Conservation (phyloP, 2,329 filamentous ascomycete species). For the Cadophora gregata region DNA sequence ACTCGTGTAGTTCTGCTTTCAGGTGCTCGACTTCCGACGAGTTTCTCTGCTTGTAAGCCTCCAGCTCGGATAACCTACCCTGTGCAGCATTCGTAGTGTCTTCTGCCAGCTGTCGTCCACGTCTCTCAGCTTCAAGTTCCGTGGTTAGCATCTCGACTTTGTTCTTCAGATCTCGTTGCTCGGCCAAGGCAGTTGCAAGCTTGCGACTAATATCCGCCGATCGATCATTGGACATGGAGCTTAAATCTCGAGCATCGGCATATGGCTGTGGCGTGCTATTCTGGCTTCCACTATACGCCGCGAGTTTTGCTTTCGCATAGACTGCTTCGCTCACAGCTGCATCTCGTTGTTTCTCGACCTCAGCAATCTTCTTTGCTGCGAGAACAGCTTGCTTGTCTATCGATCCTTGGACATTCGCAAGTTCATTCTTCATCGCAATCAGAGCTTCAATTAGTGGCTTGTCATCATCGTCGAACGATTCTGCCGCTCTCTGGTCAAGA, state of each 20-base stretch:
- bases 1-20: conserved; percentile 82
- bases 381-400: conserved; percentile 87
- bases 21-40: conserved; percentile 85
- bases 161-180: conserved; percentile 81
- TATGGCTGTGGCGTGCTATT: conserved; percentile 65
- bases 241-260: conserved; percentile 62
- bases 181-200: conserved; percentile 78
- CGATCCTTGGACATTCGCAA: conserved; percentile 86
- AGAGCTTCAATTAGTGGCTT: conserved; percentile 91
- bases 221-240: conserved; percentile 64
- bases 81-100: conserved; percentile 85
- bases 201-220: conserved; percentile 79
- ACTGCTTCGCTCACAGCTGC: conserved; percentile 93
- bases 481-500: conserved; percentile 76
- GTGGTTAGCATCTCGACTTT: conserved; percentile 70
- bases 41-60: conserved; percentile 81
- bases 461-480: conserved; percentile 90
- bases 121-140: conserved; percentile 82
- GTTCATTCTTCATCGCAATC: conserved; percentile 86
- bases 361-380: conserved; percentile 88
- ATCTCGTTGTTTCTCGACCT: conserved; percentile 93
- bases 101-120: conserved; percentile 82
- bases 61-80: conserved; percentile 81
- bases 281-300: conserved; percentile 76
- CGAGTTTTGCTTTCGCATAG: conserved; percentile 91